Base-by-base conservation (phyloP, 257 asterid species). In the Solanum infundibuliforme region DNA sequence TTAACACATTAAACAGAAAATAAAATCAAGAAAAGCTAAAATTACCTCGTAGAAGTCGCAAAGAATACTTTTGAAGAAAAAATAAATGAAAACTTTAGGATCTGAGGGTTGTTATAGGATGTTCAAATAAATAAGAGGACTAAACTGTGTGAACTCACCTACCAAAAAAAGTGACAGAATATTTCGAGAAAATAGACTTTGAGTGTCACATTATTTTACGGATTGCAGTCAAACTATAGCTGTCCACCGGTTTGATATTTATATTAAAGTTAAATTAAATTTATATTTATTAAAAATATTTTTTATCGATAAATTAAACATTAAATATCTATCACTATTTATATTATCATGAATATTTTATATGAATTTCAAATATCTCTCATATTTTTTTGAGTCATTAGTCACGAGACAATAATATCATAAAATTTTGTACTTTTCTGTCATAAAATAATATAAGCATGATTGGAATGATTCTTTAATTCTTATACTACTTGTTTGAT, bases 21-120 rank as follows among this genome's bases (percentile, higher is more conserved):
- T 0, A 25, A 32, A 38, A 76, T 0, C 6, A 41, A 12, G 12
- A 39, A 14, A n/a, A 39, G 8, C 35, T 14, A 21, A 5, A 55
- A 85, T 60, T 85, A 92, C 93, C 93, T 89, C 81, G 12, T 69
- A 73, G 38, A 43, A 84, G 73, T 83, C 83, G 5, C 6, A 60
- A 65, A 25, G 41, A 75, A 18, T 75, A n/a, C 72, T 87, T 52
- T 55, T 43, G n/a, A 72, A 87, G 39, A 74, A 2, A 31, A 68
- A n/a, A 39, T 20, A 38, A 69, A 84, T 60, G 68, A 87, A 88
- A 88, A 88, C 16, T 12, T 31, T 52, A 10, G 5, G 89, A 68
- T 41, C 21, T 83, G 52, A 39, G 52, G 83, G 32, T 75, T 55
- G 16, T 34, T 76, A 0, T 20, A 58, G 16, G 36, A 77, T 29